Evolutionary conservation across 2,329 filamentous ascomycete genomes (phyloP).

Genomic region (Penicillium sp.): DNA sequence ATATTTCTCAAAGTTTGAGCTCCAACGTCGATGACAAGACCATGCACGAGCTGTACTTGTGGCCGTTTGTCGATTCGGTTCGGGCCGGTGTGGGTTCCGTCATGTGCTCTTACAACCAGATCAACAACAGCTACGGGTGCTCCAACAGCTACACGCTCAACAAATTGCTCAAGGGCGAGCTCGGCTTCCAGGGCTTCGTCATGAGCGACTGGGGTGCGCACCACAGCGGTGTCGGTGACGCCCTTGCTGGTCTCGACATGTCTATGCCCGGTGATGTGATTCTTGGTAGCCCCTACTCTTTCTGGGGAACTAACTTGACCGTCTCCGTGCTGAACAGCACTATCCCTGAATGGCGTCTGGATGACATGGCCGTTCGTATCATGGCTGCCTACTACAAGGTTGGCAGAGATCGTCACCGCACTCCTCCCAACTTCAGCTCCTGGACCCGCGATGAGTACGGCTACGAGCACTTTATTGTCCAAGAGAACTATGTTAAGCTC

Average conservation of each 20-base stretch:
- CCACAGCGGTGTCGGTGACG: constrained; percentile 61
- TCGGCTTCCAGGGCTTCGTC: constrained; percentile 70
- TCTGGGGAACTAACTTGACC: constrained; percentile 83
- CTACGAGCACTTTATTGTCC: constrained; percentile 58
- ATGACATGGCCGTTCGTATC: constrained; percentile 86
- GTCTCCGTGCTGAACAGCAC: constrained; percentile 84
- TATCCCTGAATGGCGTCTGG: constrained; percentile 75
- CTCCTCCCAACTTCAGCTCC: constrained; percentile 74
- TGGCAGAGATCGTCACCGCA: constrained; percentile 47
- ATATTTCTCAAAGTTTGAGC: constrained; percentile 57
- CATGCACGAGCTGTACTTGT: constrained; percentile 59
- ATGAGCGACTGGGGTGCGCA: constrained; percentile 72
- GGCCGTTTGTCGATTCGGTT: constrained; percentile 65
- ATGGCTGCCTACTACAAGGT: constrained; percentile 61
- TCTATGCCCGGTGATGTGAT: constrained; percentile 75
- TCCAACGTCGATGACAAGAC: constrained; percentile 59
- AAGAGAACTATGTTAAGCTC: constrained; percentile 57
- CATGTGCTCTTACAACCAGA: constrained; percentile 69
- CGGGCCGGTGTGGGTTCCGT: constrained; percentile 58
- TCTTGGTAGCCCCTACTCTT: constrained; percentile 67
- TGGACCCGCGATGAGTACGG: constrained; percentile 77
- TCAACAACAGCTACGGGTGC: constrained; percentile 64
- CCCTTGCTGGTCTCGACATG: constrained; percentile 70
- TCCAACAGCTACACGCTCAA: constrained; percentile 58
- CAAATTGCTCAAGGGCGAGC: constrained; percentile 60